Evolutionary conservation across 73 alveolate genomes (phyloP).

Genomic region (Tetrahymena borealis): DNA sequence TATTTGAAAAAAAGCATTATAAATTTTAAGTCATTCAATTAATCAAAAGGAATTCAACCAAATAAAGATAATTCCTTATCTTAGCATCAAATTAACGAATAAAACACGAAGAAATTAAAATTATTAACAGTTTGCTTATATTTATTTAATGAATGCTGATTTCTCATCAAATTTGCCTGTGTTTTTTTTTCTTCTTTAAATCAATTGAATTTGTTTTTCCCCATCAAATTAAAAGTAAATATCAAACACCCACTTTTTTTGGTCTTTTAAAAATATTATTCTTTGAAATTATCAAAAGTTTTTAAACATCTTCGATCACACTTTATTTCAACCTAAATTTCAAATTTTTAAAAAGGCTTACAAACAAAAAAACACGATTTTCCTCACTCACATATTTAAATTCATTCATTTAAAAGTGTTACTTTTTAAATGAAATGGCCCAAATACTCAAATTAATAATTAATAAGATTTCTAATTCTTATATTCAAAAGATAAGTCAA

Average conservation of each 20-base stretch:
- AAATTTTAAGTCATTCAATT: neutral
- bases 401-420: neutral
- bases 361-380: neutral
- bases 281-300: neutral
- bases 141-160: neutral
- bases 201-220: neutral
- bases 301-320: neutral
- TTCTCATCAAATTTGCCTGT: neutral
- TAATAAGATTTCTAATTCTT: neutral
- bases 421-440: neutral
- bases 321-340: neutral
- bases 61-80: neutral
- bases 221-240: neutral
- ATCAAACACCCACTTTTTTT: neutral
- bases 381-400: neutral
- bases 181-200: neutral
- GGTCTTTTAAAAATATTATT: neutral
- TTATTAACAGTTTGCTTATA: neutral
- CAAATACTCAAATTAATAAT: neutral
- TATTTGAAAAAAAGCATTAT: neutral
- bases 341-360: neutral
- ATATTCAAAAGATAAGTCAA: neutral
- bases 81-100: neutral
- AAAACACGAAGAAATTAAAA: neutral
- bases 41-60: neutral